These are phyloP conservation scores for Colletotrichum orchidophilum DNA, from an alignment of 2,329 filamentous ascomycete genomes.

Conservation along the genomic window DNA sequence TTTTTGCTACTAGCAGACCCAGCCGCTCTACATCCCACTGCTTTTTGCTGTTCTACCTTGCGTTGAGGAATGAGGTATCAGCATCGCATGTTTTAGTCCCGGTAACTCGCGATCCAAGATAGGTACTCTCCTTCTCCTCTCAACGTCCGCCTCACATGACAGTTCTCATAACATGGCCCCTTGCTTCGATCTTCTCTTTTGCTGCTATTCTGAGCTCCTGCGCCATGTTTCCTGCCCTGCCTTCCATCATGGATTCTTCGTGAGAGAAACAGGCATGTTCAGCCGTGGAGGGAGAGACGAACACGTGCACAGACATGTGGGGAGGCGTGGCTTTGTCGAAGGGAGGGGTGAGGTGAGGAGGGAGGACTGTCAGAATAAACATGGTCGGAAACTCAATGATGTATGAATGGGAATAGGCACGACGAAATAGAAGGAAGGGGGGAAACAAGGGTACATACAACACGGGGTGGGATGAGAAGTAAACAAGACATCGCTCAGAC, in stretches of 20 bases:
- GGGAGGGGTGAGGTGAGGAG: not conserved
- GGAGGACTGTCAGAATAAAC: not conserved
- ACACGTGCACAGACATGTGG: not conserved
- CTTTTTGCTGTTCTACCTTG: not conserved
- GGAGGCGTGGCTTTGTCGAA: not conserved
- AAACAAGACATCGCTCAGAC: not conserved
- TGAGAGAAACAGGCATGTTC: not conserved
- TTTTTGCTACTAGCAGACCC: not conserved
- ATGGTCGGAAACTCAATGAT: not conserved
- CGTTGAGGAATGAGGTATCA: too few species aligned
- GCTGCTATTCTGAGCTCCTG: not conserved
- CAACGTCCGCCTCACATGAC: not conserved
- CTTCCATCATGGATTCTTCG: not conserved
- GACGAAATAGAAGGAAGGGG: not conserved
- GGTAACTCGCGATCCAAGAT: not conserved
- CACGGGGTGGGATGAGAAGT: not conserved
- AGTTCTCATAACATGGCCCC: not conserved
- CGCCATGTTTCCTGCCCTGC: not conserved
- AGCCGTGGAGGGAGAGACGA: not conserved
- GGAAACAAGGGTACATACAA: slow-evolving; percentile 5
- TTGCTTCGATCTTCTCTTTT: not conserved
- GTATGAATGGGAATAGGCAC: not conserved
- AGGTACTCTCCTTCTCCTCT: not conserved
- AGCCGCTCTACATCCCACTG: not conserved
- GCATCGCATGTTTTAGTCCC: not conserved